phyloP scores from a whole-genome alignment of 1,284 basidiomycete genomes.

The Moesziomyces sp. region DNA sequence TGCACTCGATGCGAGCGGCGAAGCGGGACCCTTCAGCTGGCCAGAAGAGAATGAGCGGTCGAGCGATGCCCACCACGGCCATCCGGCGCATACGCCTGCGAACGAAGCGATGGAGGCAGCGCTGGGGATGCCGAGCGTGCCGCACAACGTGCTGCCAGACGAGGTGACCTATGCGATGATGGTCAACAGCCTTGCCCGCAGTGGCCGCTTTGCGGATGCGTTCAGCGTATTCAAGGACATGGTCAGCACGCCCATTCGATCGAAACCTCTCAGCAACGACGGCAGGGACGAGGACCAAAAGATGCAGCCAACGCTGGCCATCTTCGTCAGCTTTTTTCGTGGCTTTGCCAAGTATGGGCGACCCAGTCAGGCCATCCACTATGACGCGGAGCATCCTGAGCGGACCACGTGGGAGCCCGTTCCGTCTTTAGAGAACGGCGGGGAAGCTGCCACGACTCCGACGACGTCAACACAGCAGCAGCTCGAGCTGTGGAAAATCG shows the following conservation, averaged over 20 bases:
- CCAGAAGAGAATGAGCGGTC: conserved; percentile 9
- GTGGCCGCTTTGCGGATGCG: conserved; percentile 39
- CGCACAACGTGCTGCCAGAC: conserved; percentile 21
- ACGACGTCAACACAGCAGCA: conserved; percentile 7
- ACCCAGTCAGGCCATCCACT: conserved; percentile 7
- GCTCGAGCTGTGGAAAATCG: conserved; percentile 29
- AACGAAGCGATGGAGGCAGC: conserved; percentile 8
- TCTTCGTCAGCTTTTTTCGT: conserved; percentile 43
- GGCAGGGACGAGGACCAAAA: neutral
- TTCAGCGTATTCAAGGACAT: conserved; percentile 41
- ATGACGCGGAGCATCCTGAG: conserved; percentile 15
- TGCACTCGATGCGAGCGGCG: neutral
- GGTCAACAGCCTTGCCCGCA: conserved; percentile 28
- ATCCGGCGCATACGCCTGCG: neutral
- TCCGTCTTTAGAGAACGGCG: neutral
- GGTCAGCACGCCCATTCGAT: conserved; percentile 25
- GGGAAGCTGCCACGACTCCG: neutral
- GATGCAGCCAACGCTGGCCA: conserved; percentile 28
- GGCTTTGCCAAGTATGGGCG: conserved; percentile 27
- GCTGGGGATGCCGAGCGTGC: conserved; percentile 15
- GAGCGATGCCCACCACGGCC: neutral
- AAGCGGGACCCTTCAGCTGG: conserved; percentile 14
- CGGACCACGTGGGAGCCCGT: conserved; percentile 25
- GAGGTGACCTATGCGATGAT: conserved; percentile 32
- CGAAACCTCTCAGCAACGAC: neutral